A percentile compares a stretch with the other conserved stretches of the same genome.
phyloP scores from a whole-genome alignment of 2,329 filamentous ascomycete genomes.

The Alternaria rosae region DNA sequence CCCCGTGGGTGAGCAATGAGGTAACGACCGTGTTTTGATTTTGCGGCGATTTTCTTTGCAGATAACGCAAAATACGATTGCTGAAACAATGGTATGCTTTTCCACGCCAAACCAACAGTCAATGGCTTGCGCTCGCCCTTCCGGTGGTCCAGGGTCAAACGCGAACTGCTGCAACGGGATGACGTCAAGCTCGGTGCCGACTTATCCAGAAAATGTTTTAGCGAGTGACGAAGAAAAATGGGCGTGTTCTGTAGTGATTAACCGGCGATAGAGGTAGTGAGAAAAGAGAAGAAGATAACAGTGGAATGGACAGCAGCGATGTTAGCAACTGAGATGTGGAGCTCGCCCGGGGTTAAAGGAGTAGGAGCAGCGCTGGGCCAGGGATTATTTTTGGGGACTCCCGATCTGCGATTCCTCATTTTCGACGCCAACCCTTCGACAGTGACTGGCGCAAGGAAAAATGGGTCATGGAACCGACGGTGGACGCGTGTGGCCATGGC shows the following conservation, averaged over 20 bases:
- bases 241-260: not conserved
- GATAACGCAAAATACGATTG: not conserved
- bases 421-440: constrained; percentile 14
- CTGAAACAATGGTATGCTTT: constrained; percentile 5
- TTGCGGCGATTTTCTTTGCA: not conserved
- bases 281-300: not conserved
- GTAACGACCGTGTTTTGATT: constrained; percentile 1
- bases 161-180: constrained; percentile 5
- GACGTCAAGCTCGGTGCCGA: constrained; percentile 13
- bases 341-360: constrained; percentile 23
- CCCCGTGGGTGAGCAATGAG: not conserved
- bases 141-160: constrained; percentile 1
- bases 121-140: constrained; percentile 9
- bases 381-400: constrained; percentile 28
- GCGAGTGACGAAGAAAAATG: constrained; percentile 3
- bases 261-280: not conserved
- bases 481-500: constrained; percentile 15
- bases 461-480: constrained; percentile 21
- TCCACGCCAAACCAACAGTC: not conserved
- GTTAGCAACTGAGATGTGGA: constrained; percentile 18
- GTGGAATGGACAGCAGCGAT: constrained; percentile 3
- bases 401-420: constrained; percentile 30
- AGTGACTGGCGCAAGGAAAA: constrained; percentile 21
- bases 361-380: constrained; percentile 16
- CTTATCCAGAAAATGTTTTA: constrained; percentile 2